Base-by-base conservation (phyloP, 192 early-diverging fungal species). In the Powellomyces hirtus region DNA sequence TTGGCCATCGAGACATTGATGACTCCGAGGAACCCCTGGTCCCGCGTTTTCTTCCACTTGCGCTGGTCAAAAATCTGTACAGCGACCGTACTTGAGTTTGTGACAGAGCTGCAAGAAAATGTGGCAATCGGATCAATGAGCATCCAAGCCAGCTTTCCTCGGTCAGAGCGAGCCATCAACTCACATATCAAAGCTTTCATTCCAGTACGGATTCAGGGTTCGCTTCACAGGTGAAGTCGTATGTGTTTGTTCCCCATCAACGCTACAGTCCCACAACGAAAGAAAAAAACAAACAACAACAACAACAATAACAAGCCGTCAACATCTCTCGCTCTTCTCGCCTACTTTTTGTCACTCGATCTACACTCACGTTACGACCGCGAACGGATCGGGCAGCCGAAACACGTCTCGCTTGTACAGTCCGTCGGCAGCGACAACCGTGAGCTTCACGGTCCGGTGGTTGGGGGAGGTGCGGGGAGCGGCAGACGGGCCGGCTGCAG, bases 41-140 rank as follows among this genome's bases (percentile, higher is more conserved):
- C 74, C 44, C 40, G 71, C 22, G 66, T 63, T 57, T 84, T 94
- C 75, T 96, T 95, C 76, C 93, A 98, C 71, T 95, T 96, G 73
- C 90, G 88, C 81, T 98, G 95, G 80, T 98, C 96, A 85, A 98
- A 98, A 34, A 98, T 89, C 81, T 98, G 96, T 61, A 96, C 89
- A 2, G 94, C 90, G 59, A 98, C 81, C 16, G 93, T 86, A 68
- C 90, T 92, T 57, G 70, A 78, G 73, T 88, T 89, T 30, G 81
- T 85, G 18, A 90, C 89, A 74, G 84, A 81, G 27, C 89, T 91
- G 70, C n/a, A n/a, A n/a, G n/a, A 31, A 33, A 33, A 31, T 13
- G 20, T 8, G 49, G 46, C 10, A 42, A 18, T 8, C 18, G 18
- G 18, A 42, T 42, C n/a, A 49, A 14, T 24, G 16, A 49, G 46